Conservation (phyloP, 805 yeast genomes). For the Nakazawaea molendinolei region DNA sequence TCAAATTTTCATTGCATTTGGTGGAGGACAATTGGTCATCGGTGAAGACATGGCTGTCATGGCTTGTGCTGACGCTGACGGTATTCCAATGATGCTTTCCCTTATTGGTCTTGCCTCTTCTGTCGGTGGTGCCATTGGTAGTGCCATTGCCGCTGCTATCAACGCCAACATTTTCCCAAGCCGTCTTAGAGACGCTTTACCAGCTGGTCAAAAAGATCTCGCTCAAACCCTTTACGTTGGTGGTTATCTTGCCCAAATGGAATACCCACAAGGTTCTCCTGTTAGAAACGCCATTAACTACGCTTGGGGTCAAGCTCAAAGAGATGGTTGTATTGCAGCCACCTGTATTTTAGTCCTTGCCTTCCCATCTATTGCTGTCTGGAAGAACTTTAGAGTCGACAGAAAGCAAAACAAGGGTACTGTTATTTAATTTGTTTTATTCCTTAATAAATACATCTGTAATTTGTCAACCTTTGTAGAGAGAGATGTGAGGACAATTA, state of each 20-base stretch:
- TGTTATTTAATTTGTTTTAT: conserved; percentile 14
- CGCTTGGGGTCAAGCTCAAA: conserved; percentile 23
- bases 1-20: conserved; percentile 31
- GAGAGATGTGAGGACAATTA: neutral
- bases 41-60: conserved; percentile 27
- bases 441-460: no score
- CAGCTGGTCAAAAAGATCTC: conserved; percentile 17
- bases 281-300: conserved; percentile 21
- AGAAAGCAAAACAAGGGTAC: conserved; percentile 17
- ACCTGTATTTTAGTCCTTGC: conserved; percentile 18
- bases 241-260: conserved; percentile 18
- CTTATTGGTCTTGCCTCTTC: conserved; percentile 26
- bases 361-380: conserved; percentile 19
- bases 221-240: conserved; percentile 16
- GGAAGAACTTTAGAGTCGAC: conserved; percentile 24
- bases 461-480: no score
- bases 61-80: conserved; percentile 34
- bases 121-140: conserved; percentile 33
- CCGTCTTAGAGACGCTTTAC: conserved; percentile 20
- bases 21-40: conserved; percentile 30
- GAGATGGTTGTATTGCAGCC: conserved; percentile 19
- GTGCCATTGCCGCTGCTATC: conserved; percentile 33
- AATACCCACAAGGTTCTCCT: conserved; percentile 19
- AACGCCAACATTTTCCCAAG: conserved; percentile 25
- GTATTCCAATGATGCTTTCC: conserved; percentile 33